Conservation (phyloP, 2,329 filamentous ascomycete genomes). For the Colletotrichum salicis region DNA sequence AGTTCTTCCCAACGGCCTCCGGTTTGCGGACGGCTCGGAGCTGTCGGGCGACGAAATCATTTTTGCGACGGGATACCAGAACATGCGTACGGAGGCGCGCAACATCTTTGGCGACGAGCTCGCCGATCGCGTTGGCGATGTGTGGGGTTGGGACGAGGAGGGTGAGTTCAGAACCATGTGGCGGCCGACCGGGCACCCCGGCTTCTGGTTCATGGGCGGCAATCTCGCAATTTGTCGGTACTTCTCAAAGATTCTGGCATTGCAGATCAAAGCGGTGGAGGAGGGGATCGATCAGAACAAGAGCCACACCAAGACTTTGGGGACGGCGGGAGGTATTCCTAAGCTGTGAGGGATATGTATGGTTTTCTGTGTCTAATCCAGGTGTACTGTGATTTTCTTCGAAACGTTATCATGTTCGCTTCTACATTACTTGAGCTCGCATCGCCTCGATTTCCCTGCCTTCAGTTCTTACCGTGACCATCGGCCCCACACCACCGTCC, state of each 20-base stretch:
- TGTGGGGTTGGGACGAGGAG: slow-evolving; percentile 60
- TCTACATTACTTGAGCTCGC: background rate
- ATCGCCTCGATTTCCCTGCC: background rate
- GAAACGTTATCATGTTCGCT: background rate
- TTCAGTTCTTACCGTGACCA: background rate
- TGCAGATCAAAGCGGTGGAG: slow-evolving; percentile 40
- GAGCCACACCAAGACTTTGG: background rate
- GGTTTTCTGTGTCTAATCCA: background rate
- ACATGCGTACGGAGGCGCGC: slow-evolving; percentile 61
- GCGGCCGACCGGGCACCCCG: slow-evolving; percentile 46
- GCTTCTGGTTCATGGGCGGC: slow-evolving; percentile 51
- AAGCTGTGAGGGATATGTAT: background rate
- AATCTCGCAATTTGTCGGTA: slow-evolving; percentile 47
- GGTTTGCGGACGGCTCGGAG: slow-evolving; percentile 53
- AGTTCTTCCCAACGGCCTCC: slow-evolving; percentile 58
- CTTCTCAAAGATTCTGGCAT: slow-evolving; percentile 46
- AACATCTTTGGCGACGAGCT: slow-evolving; percentile 61
- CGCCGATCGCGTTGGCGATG: slow-evolving; percentile 56
- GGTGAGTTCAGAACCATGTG: slow-evolving; percentile 53
- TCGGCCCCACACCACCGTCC: background rate
- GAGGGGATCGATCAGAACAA: slow-evolving; percentile 23
- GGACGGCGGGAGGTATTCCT: background rate
- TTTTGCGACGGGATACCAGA: slow-evolving; percentile 59
- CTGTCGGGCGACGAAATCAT: slow-evolving; percentile 55
- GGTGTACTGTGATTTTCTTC: background rate